phyloP scores from a whole-genome alignment of 805 yeast species.

The Tetrapisispora pingtungensis region DNA sequence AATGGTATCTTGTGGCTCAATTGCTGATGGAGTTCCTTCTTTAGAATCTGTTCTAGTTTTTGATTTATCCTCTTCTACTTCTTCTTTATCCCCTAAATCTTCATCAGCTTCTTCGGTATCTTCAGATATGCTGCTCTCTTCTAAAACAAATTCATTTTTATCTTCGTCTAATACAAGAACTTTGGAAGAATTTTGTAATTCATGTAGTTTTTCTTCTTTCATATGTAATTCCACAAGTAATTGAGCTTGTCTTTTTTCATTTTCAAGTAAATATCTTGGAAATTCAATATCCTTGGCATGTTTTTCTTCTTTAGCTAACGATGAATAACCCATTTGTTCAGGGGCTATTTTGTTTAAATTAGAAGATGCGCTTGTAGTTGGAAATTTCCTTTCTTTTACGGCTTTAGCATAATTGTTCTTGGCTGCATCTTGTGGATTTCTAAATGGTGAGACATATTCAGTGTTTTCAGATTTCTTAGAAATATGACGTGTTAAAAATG shows the following conservation, averaged over 20 bases:
- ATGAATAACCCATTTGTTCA: slow-evolving; percentile 21
- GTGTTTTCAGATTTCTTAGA: neutral
- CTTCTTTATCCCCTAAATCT: neutral
- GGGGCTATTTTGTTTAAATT: slow-evolving; percentile 12
- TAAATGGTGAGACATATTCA: slow-evolving; percentile 8
- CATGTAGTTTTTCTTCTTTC: slow-evolving; percentile 17
- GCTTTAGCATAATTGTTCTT: neutral
- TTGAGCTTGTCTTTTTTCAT: slow-evolving; percentile 20
- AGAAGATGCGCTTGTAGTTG: slow-evolving; percentile 24
- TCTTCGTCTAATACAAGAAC: slow-evolving; percentile 3
- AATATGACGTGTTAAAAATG: neutral
- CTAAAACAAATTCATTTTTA: neutral
- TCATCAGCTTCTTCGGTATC: neutral
- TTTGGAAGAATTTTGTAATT: slow-evolving; percentile 19
- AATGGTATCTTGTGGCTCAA: neutral
- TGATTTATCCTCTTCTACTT: neutral
- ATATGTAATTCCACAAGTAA: slow-evolving; percentile 13
- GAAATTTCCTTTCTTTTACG: slow-evolving; percentile 10
- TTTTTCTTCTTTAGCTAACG: slow-evolving; percentile 10
- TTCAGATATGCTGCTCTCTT: slow-evolving; percentile 1
- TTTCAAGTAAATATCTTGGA: slow-evolving; percentile 20
- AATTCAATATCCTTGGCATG: slow-evolving; percentile 26
- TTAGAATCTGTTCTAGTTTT: too few species aligned
- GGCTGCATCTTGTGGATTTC: slow-evolving; percentile 1
- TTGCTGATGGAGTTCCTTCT: too few species aligned